Evolutionary conservation across 352 stramenopile genomes (phyloP), one percentile per base, ranked within the genome.

Genomic region (Pythium brassicae): DNA sequence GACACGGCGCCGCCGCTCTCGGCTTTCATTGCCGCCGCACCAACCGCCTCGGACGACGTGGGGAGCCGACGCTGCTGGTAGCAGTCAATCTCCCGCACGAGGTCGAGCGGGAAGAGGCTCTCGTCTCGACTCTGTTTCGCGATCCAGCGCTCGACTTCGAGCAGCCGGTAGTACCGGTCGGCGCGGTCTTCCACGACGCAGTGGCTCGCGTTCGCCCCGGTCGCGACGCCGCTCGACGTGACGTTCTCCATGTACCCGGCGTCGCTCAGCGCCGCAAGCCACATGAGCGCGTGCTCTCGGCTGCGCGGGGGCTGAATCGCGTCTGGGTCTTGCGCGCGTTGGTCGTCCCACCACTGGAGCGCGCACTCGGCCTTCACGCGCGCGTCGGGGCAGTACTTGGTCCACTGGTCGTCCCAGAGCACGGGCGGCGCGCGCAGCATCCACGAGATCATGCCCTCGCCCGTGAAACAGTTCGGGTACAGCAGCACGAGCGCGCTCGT

Each of bases 31-130:
- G 45, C 8, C 3, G 22, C n/a, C 45, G 26, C 12, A 15, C 50
- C 11, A 43, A 44, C 8, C 35, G 15, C 27, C 59, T 20, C 40
- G 14, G 52, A 6, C n/a, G n/a, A 43, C 15, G 26, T 11, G 1
- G 37, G 5, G 12, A 15, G 34, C 10, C 37, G 50, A 2, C 44
- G 53, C 6, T 61, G 50, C 26, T 65, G 58, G 34, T 75, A 67
- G 55, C 74, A 86, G 44, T 90, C 80, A 19, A 87, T 37, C 50
- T 90, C 80, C 9, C 63, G 60, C 14, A 90, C 80, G 4, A 90
- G 63, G 62, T 90, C 80, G 19, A 90, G 54, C 2, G 77, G 80
- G n/a, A 74, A 86, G 10, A 86, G 56, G 40, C 72, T 86, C 14
- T 73, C 79, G 6, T 61, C 59, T 2, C 48, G 57, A 4, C 48